Conservation (phyloP, 192 early-diverging fungal genomes). For the Oehlia diaphana region DNA sequence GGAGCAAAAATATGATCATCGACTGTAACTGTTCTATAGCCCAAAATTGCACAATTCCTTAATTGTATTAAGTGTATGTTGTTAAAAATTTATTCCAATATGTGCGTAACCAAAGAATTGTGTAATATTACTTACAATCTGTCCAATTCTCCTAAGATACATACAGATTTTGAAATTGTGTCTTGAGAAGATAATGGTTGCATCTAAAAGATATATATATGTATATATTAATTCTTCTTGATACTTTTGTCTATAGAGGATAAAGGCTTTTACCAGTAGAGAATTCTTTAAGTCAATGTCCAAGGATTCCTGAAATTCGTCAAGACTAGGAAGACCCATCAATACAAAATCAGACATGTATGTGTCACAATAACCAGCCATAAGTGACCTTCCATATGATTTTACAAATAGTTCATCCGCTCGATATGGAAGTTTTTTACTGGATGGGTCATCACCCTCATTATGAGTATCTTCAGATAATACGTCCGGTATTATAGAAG, state of each 20-base stretch:
- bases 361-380: constrained; percentile 51
- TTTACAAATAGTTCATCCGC: constrained; percentile 54
- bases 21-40: constrained; percentile 15
- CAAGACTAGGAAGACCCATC: constrained; percentile 54
- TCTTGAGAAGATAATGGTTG: constrained; percentile 24
- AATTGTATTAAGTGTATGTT: neutral
- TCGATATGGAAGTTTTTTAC: constrained; percentile 33
- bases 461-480: neutral
- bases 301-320: constrained; percentile 44
- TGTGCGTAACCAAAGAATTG: neutral
- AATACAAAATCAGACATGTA: constrained; percentile 61
- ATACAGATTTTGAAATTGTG: constrained; percentile 5
- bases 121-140: constrained; percentile 22
- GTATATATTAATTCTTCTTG: neutral
- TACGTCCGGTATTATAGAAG: neutral
- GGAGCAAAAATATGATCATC: constrained; percentile 29
- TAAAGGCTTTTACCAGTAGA: constrained; percentile 34
- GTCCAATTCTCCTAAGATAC: constrained; percentile 17
- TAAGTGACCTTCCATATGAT: constrained; percentile 58
- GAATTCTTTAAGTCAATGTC: constrained; percentile 45
- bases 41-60: constrained; percentile 20
- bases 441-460: neutral
- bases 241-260: neutral
- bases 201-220: constrained; percentile 9
- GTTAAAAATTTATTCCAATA: neutral